Percentiles rank a stretch among this genome's conserved stretches.
Conservation (phyloP, 1,139 yeast genomes). For the Hyphopichia buzzinii region DNA sequence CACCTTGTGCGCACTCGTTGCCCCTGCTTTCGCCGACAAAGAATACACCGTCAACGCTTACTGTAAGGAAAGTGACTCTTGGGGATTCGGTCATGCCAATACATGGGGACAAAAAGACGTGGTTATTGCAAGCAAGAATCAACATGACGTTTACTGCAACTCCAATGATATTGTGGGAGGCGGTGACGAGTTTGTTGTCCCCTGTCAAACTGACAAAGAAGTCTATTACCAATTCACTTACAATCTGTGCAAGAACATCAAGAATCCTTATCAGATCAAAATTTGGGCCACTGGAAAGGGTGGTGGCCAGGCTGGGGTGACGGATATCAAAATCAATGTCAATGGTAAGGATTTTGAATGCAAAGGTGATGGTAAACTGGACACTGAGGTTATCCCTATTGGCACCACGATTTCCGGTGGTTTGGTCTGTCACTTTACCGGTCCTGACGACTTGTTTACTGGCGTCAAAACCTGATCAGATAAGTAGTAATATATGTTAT, state of each 20-base stretch:
- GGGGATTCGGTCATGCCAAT: background rate
- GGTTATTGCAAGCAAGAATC: background rate
- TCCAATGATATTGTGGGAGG: background rate
- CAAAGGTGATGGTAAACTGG: background rate
- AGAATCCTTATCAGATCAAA: background rate
- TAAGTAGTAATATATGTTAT: background rate
- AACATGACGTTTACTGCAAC: background rate
- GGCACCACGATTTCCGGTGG: background rate
- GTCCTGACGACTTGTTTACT: background rate
- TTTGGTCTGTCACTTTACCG: background rate
- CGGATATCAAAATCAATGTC: background rate
- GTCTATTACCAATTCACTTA: background rate
- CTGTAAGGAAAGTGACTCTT: background rate
- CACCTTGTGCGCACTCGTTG: background rate
- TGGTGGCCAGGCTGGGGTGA: background rate
- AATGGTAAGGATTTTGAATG: background rate
- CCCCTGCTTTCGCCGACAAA: background rate
- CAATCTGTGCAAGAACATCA: background rate
- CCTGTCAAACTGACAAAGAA: background rate
- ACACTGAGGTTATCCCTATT: background rate
- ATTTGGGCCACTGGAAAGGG: background rate
- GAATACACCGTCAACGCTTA: background rate
- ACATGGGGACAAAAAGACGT: background rate
- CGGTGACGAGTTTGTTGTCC: background rate
- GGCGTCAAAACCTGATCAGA: background rate